Evolutionary conservation across 306 rosid species (phyloP), one percentile per base, ranked within the genome.

Genomic region (Macrotyloma uniflorum): DNA sequence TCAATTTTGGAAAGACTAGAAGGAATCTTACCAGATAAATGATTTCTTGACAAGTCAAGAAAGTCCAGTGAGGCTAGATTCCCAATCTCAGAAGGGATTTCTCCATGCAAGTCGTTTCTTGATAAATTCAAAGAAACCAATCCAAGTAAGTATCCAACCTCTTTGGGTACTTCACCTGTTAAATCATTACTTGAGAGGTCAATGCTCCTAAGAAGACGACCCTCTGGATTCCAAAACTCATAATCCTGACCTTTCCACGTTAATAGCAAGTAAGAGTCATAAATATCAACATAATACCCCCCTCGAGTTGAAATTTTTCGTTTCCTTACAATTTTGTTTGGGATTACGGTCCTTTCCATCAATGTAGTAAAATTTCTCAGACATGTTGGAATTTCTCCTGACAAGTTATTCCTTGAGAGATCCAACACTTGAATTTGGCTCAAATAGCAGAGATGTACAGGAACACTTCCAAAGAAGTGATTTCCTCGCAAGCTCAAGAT

Each of bases 151-250:
- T 35, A 3, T 11, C 58, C 78, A 19, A 82, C 1, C 33, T 76
- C 58, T 14, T 26, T 11, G 0, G 85, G 81, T 6, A 76, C 19
- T 50, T 69, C 63, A 2, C 82, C 70, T 0, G 23, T 30, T 9
- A 83, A 26, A 6, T 53, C 0, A 67, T 83, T 83, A 11, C 77
- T 36, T 10, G 83, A 83, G 13, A 79, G 45, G 47, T 79, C 87
- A 62, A 84, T 79, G 66, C 67, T 74, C 2, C 4, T 61, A 0
- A 79, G 69, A 40, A 1, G 4, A 1, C 0, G 4, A 1, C 0
- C 0, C 63, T 82, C 68, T 0, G 85, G 85, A 26, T 61, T 14
- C 15, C 0, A 5, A 16, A 58, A 74, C 32, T 0, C 23, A 8
- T 32, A 0, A 0, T 43, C 70, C 12, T 2, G 9, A 9, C 77